Base-by-base conservation (phyloP, 106 monocot species). In the Iris macrosiphon region DNA sequence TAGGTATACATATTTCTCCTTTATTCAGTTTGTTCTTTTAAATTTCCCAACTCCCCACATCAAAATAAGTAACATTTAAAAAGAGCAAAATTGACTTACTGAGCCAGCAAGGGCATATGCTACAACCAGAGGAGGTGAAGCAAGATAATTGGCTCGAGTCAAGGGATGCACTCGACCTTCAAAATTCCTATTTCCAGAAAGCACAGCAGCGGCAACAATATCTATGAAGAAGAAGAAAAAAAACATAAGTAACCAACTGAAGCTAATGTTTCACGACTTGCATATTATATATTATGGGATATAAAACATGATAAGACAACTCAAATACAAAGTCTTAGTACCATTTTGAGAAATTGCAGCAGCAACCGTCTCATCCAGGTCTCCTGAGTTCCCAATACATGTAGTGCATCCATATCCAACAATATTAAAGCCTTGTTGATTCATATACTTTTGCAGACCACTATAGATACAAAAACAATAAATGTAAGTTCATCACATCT, bases 81-180 rank as follows among this genome's bases (percentile, higher is more conserved):
- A 14, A 30, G 19, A 31, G 11, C 1, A 32, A 51, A 12, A 4
- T 25, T 19, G 4, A 49, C 62, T 25, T 78, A 88, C 88, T 19
- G 88, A 82, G 47, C 88, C 88, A 63, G 88, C 88, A 76, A 88
- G 75, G 13, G 88, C 88, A 67, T 82, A 88, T 5, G 88, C 88
- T 15, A 88, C 88, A 19, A 88, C 88, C 40, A 88, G 73, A 23
- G 88, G 88, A 20, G 88, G 88, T 2, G 88, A 88, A 19, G 88
- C 82, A 51, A 88, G 76, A 55, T 88, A 88, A 46, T 88, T 88
- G 40, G 88, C 88, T 67, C 88, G 59, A 27, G 88, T 88, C 32
- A 88, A 63, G 23, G 88, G 82, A 68, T 88, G 82, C 3, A 88
- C 83, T 32, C 82, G 75, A 0, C 88, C 88, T 56, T 88, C 88